Base-by-base conservation (phyloP, 768 basidiomycete species). In the Chiua virens region DNA sequence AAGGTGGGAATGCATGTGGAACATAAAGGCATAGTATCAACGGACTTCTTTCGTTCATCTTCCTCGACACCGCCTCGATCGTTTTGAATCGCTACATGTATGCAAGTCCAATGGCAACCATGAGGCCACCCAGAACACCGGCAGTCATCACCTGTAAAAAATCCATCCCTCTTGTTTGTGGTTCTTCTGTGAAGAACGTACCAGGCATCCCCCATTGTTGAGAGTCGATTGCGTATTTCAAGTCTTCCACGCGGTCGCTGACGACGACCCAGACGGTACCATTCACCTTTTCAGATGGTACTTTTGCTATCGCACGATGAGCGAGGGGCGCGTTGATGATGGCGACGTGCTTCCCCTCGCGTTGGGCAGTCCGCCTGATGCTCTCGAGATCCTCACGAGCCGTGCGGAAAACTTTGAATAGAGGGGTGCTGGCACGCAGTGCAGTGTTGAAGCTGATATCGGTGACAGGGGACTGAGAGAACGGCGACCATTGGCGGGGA, bases 321-420 rank as follows among this genome's bases (percentile, higher is more conserved):
- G 61, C 57, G 23, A 55, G 46, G 8, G 68, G 68, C 2, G 67
- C 52, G 13, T 50, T 35, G 39, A 71, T 59, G 27, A 67, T 45
- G 32, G 67, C 68, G 8, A 69, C 45, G 23, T 71, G 59, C 28
- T 69, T 71, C 32, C 68, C 68, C 22, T 68, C 68, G 2, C 54
- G 65, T 35, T 54, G 61, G n/a, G 68, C 68, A 5, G 56, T 65
- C 41, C 44, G 65, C 41, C 45, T 57, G 17, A 69, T 43, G 28
- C 49, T 48, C 15, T 65, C 57, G 14, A 69, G 52, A 23, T 69
- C 69, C 45, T 58, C 53, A 11, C 56, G 45, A 18, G 69, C 67
- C 4, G 67, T 69, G 13, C 69, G 57, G 39, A 71, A 69, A 11
- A 71, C 63, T 25, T 67, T 68, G 53, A 69, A 71, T 13, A 71